Conservation (phyloP, 2,329 filamentous ascomycete species). For the Colletotrichum acutatum region DNA sequence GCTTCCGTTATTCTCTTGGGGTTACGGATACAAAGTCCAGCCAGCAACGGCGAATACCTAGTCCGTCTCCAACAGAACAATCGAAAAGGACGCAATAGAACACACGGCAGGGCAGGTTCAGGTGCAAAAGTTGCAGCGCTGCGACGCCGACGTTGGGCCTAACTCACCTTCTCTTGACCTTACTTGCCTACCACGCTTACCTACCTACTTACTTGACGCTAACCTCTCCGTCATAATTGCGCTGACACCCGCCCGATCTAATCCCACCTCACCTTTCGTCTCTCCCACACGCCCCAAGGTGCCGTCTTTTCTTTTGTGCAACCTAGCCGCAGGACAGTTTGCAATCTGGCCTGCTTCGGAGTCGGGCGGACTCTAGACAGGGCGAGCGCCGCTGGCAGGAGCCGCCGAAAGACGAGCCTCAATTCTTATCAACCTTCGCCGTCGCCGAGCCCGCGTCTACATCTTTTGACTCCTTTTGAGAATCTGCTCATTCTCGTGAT, state of each 20-base stretch:
- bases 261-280: not conserved
- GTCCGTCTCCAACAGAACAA: not conserved
- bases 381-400: not conserved
- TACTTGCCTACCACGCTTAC: not conserved
- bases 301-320: not conserved
- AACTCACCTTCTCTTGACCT: not conserved
- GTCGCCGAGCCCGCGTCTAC: not conserved
- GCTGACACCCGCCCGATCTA: conserved; percentile 2
- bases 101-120: not conserved
- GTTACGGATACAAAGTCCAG: too few species aligned
- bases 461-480: not conserved
- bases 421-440: not conserved
- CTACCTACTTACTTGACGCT: not conserved
- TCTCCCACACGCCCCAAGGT: conserved; percentile 8
- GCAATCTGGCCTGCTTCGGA: not conserved
- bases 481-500: not conserved
- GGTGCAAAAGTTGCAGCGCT: not conserved
- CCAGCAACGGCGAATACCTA: not conserved
- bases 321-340: not conserved
- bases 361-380: not conserved
- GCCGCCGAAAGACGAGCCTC: not conserved
- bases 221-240: conserved; percentile 17
- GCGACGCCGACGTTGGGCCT: not conserved
- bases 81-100: not conserved
- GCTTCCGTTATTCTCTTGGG: not conserved